Base-by-base conservation (phyloP, 1,139 yeast genomes). In the Sugiyamaella neomexicana region DNA sequence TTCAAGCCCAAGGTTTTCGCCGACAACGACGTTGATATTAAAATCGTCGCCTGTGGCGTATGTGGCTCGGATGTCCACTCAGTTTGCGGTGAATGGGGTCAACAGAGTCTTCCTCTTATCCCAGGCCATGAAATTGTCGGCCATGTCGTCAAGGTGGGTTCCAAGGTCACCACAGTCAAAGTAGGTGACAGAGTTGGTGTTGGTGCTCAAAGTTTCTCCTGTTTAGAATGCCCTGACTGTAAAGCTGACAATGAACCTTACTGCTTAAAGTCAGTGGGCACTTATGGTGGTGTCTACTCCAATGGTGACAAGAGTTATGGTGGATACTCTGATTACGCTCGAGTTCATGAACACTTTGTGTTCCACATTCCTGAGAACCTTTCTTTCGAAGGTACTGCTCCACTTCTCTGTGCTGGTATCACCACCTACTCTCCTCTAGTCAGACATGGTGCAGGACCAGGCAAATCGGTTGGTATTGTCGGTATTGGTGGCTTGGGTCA, bases 121-220 rank as follows among this genome's bases (percentile, higher is more conserved):
- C 73, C 85, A 58, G 90, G 90, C 17, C 90, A 85, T 62, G 90
- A 85, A 65, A 80, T 86, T 15, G 74, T 89, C 7, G 95, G 95
- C 49, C 72, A 80, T 17, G 82, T 87, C 43, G 80, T 78, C 17
- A 83, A 84, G 60, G 78, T 85, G 39, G 95, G 95, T 1, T 55
- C 74, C 5, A 78, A 69, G 1, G 95, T 86, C 32, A 80, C 78
- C 2, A 68, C 62, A 7, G 55, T 66, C 37, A 64, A 64, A 56
- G 65, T 65, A 20, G 71, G 71, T 20, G 71, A 68, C 53, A 59
- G 65, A 31, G 74, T 70, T 9, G 95, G 96, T 48, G 77, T 52
- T 81, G 88, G 88, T 58, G 85, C 16, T 79, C 50, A 51, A 39
- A 51, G 54, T 39, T 51, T 46, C 46, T 51, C 54, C 29, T 51